These are phyloP conservation scores for Debaryomyces coudertii DNA, from an alignment of 1,139 yeast species.

Conservation along the genomic window DNA sequence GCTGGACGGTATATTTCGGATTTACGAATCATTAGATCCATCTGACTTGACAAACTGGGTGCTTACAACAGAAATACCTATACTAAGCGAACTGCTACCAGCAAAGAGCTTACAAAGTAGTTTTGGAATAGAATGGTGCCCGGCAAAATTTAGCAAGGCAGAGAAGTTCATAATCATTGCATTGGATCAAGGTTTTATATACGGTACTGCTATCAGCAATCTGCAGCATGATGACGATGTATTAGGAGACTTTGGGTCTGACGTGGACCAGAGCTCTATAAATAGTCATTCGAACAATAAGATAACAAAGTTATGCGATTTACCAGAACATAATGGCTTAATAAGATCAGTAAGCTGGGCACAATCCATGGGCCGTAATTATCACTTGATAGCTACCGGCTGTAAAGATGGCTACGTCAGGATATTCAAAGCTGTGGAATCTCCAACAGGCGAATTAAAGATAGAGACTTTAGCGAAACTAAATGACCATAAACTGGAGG, in stretches of 20 bases:
- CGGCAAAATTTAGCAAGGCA: conserved; percentile 70
- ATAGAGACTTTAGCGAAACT: conserved; percentile 43
- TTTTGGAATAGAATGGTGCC: conserved; percentile 91
- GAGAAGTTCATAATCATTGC: conserved; percentile 88
- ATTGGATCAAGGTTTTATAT: conserved; percentile 82
- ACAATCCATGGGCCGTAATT: conserved; percentile 90
- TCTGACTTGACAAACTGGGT: conserved; percentile 84
- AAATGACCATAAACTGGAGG: conserved; percentile 84
- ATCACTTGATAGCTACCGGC: conserved; percentile 90
- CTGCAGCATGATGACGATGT: conserved; percentile 12
- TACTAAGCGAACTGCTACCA: conserved; percentile 61
- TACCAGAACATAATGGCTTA: conserved; percentile 82
- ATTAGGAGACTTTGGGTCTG: conserved; percentile 15
- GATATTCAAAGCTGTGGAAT: conserved; percentile 69
- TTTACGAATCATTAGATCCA: conserved; percentile 90
- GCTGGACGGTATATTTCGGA: conserved; percentile 82
- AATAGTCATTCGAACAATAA: conserved; percentile 21
- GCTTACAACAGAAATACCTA: conserved; percentile 67
- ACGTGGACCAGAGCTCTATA: conserved; percentile 16
- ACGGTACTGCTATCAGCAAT: conserved; percentile 38
- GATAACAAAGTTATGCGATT: conserved; percentile 40
- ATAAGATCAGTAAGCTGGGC: conserved; percentile 96
- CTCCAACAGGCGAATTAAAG: conserved; percentile 34
- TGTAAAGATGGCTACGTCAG: conserved; percentile 93
- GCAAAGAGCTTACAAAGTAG: conserved; percentile 85